Conservation (phyloP, 2,329 filamentous ascomycete species). For the Ophiostoma ulmi region DNA sequence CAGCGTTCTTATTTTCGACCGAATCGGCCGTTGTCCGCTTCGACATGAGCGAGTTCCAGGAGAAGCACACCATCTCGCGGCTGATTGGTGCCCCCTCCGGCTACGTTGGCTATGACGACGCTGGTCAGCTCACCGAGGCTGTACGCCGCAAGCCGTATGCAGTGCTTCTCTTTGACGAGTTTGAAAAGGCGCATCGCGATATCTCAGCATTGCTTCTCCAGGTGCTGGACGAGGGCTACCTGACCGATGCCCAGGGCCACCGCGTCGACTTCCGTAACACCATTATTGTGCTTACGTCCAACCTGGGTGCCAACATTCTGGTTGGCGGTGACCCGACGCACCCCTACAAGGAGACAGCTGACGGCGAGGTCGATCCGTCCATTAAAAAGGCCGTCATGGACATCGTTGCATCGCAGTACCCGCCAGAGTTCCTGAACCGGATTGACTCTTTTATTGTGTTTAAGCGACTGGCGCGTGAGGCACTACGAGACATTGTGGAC, state of each 20-base stretch:
- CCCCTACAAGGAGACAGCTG: constrained; percentile 56
- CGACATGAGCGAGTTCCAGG: constrained; percentile 97
- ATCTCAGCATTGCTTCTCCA: constrained; percentile 89
- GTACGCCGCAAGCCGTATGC: constrained; percentile 93
- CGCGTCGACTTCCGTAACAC: constrained; percentile 97
- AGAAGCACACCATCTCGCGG: constrained; percentile 91
- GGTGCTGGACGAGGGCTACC: constrained; percentile 90
- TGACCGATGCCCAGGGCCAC: constrained; percentile 92
- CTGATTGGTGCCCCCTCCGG: constrained; percentile 90
- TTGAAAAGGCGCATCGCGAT: constrained; percentile 94
- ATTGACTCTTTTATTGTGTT: constrained; percentile 98
- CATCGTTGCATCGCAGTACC: constrained; percentile 67
- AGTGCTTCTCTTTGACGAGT: constrained; percentile 91
- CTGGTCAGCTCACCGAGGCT: constrained; percentile 91
- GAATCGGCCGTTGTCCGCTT: constrained; percentile 87
- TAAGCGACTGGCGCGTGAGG: constrained; percentile 71
- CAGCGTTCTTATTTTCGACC: constrained; percentile 86
- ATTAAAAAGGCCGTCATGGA: constrained; percentile 82
- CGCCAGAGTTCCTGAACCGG: constrained; percentile 93
- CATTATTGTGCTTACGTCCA: constrained; percentile 92
- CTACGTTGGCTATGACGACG: constrained; percentile 95
- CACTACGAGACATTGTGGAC: constrained; percentile 87
- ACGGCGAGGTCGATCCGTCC: constrained; percentile 65
- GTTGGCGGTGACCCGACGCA: constrained; percentile 66
- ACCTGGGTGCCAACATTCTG: constrained; percentile 87